Conservation (phyloP, 2,329 filamentous ascomycete species). For the Fusarium tuaranense region DNA sequence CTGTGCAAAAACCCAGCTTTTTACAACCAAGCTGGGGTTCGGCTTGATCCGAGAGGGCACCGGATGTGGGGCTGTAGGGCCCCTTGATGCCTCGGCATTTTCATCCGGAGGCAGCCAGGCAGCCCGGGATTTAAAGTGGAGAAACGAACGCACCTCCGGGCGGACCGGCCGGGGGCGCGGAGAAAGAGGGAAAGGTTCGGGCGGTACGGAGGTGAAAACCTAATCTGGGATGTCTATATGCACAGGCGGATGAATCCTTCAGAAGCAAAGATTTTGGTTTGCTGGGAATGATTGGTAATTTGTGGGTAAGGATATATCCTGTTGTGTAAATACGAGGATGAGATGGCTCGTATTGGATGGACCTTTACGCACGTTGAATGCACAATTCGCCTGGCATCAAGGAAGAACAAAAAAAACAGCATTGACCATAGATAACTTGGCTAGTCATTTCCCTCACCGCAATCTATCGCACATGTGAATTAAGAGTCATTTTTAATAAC, state of each 20-base stretch:
- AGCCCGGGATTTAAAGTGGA: slow-evolving; percentile 27
- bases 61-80: slow-evolving; percentile 10
- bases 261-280: background rate
- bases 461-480: slow-evolving; percentile 9
- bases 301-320: slow-evolving; percentile 17
- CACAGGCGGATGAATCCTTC: background rate
- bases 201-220: slow-evolving; percentile 18
- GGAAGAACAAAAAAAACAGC: background rate
- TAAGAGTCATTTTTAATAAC: slow-evolving; percentile 18
- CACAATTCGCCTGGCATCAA: background rate
- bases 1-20: slow-evolving; percentile 16
- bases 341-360: slow-evolving; percentile 9
- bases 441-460: slow-evolving; percentile 17
- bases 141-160: slow-evolving; percentile 12
- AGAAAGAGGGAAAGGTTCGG: slow-evolving; percentile 16
- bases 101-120: slow-evolving; percentile 39
- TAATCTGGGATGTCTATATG: background rate
- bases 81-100: background rate
- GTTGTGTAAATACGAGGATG: slow-evolving; percentile 11
- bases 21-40: slow-evolving; percentile 6
- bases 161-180: slow-evolving; percentile 22
- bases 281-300: background rate
- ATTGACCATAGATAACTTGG: background rate
- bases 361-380: background rate
- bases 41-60: slow-evolving; percentile 28